Conservation (phyloP, 2,329 filamentous ascomycete genomes). For the Hymenoscyphus repandus region DNA sequence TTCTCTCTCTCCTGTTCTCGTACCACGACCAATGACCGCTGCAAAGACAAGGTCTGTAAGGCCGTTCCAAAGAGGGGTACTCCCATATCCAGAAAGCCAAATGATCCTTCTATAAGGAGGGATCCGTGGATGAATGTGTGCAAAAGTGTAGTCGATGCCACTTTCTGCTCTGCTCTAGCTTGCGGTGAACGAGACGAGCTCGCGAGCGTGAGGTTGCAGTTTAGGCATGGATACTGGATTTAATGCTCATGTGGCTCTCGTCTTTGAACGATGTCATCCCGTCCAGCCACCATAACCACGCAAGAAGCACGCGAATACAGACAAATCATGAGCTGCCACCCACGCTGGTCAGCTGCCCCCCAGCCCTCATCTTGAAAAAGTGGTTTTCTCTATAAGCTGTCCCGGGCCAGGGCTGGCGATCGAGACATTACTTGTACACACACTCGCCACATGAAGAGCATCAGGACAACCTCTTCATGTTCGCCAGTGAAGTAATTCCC, state of each 20-base stretch:
- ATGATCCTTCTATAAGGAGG: conserved; percentile 10
- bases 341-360: conserved; percentile 9
- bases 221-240: neutral
- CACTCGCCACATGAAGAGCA: neutral
- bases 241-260: neutral
- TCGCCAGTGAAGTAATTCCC: neutral
- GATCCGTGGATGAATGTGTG: neutral
- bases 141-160: neutral
- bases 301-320: conserved; percentile 8
- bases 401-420: no score
- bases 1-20: neutral
- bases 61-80: neutral
- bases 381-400: no score
- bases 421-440: no score
- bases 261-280: conserved; percentile 7
- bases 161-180: neutral
- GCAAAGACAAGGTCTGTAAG: neutral
- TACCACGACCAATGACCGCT: conserved; percentile 14
- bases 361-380: neutral
- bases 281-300: conserved; percentile 2
- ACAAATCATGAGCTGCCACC: conserved; percentile 5
- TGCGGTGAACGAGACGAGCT: neutral
- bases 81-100: conserved; percentile 8
- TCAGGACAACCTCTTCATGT: neutral
- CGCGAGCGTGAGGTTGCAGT: neutral